Evolutionary conservation across 1,284 basidiomycete species (phyloP).

Genomic region (Cryptococcus sp.): DNA sequence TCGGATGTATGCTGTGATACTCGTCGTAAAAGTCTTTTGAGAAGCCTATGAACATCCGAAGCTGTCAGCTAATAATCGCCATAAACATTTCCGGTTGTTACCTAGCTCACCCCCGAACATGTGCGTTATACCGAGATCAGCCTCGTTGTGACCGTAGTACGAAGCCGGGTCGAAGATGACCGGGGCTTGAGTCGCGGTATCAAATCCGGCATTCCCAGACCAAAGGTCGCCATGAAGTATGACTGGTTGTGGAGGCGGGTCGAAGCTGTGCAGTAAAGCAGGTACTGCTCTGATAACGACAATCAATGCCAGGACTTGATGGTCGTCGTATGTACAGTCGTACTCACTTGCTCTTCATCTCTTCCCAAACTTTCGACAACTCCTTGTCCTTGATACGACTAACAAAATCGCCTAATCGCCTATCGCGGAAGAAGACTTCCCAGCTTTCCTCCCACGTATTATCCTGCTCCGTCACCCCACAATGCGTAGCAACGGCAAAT

Average conservation of each 20-base stretch:
- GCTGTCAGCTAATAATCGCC: neutral
- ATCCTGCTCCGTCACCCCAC: constrained; percentile 71
- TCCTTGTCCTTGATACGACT: constrained; percentile 54
- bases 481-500: constrained; percentile 75
- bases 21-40: constrained; percentile 67
- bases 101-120: constrained; percentile 68
- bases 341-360: constrained; percentile 63
- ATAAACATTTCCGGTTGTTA: neutral
- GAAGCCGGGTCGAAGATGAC: constrained; percentile 80
- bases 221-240: constrained; percentile 85
- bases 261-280: constrained; percentile 62
- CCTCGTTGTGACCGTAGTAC: constrained; percentile 83
- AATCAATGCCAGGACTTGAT: too few relatives aligned
- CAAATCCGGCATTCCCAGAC: constrained; percentile 59
- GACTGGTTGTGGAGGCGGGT: constrained; percentile 66
- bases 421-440: constrained; percentile 65
- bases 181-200: constrained; percentile 60
- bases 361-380: constrained; percentile 61
- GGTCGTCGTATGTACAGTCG: neutral
- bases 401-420: constrained; percentile 61
- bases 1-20: constrained; percentile 70
- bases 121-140: constrained; percentile 76
- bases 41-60: constrained; percentile 56
- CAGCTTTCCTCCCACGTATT: constrained; percentile 77
- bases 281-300: constrained; percentile 66